These are phyloP conservation scores for Bryoerythrophyllum caledonicum DNA, from an alignment of 225 moss, liverwort and hornwort genomes.

Conservation along the genomic window DNA sequence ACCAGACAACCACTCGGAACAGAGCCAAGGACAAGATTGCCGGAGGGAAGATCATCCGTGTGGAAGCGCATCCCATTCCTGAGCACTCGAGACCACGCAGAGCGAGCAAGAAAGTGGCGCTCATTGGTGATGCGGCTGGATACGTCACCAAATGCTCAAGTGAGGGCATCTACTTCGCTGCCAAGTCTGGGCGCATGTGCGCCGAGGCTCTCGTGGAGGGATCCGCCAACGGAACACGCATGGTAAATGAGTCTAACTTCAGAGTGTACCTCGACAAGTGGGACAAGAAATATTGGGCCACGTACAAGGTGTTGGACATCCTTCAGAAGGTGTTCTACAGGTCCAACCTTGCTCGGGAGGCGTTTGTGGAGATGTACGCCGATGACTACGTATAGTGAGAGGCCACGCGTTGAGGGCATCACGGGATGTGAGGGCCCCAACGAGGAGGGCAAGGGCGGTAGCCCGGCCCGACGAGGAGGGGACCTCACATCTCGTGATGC, in stretches of 20 bases:
- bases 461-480: too few relatives aligned
- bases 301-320: constrained; percentile 96
- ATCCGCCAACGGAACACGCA: constrained; percentile 73
- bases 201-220: constrained; percentile 90
- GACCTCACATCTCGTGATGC: too few relatives aligned
- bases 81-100: constrained; percentile 96
- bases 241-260: constrained; percentile 89
- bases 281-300: constrained; percentile 99
- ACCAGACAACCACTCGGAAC: constrained; percentile 91
- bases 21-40: constrained; percentile 95
- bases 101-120: constrained; percentile 65
- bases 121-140: constrained; percentile 94
- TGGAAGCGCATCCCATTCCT: constrained; percentile 96
- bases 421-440: too few relatives aligned
- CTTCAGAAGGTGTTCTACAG: constrained; percentile 98
- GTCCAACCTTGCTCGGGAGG: constrained; percentile 94
- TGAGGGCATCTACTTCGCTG: constrained; percentile 96
- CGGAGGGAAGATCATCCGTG: constrained; percentile 92
- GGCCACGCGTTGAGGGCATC: too few relatives aligned
- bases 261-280: constrained; percentile 91
- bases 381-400: too few relatives aligned
- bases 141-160: constrained; percentile 98
- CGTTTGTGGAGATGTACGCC: constrained; percentile 99
- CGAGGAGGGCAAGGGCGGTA: too few relatives aligned
- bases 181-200: constrained; percentile 97